phyloP scores from a whole-genome alignment of 1,139 yeast genomes.

The Sugiyamaella grinbergsii region DNA sequence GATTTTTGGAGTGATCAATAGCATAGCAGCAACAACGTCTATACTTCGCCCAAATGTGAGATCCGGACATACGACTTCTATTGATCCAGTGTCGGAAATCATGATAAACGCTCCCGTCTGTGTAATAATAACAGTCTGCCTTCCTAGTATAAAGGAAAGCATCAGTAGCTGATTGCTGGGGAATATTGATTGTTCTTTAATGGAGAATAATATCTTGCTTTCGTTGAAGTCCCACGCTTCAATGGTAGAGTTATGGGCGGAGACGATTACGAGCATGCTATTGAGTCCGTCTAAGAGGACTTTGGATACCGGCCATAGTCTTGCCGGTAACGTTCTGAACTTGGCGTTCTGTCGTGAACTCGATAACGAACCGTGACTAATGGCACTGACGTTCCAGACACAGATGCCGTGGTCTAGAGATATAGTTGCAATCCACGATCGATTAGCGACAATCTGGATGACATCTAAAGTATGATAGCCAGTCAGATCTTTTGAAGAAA shows the following conservation, averaged over 20 bases:
- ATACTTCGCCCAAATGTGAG: constrained; percentile 18
- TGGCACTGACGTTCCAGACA: constrained; percentile 78
- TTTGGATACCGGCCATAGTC: constrained; percentile 70
- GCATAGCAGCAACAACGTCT: constrained; percentile 52
- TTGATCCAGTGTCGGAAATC: constrained; percentile 17
- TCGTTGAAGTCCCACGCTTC: constrained; percentile 37
- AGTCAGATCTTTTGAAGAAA: constrained; percentile 55
- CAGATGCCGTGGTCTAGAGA: constrained; percentile 72
- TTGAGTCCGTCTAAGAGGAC: constrained; percentile 64
- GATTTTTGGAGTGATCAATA: constrained; percentile 68
- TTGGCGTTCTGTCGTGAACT: constrained; percentile 37
- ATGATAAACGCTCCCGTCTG: constrained; percentile 24
- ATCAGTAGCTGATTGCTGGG: constrained; percentile 22
- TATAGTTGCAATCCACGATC: constrained; percentile 63
- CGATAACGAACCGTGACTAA: constrained; percentile 52
- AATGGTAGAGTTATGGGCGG: constrained; percentile 33
- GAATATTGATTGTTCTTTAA: constrained; percentile 19
- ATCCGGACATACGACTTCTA: constrained; percentile 17
- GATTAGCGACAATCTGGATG: constrained; percentile 53
- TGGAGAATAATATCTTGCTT: constrained; percentile 37
- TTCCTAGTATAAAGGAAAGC: constrained; percentile 32
- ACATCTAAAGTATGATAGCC: constrained; percentile 66
- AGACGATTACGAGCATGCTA: constrained; percentile 59
- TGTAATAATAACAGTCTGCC: constrained; percentile 29
- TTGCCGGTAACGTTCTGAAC: constrained; percentile 46